Evolutionary conservation across 176 grass and related monocot genomes (phyloP), one percentile per base, ranked within the genome.

Genomic region (Microstegium vimineum): DNA sequence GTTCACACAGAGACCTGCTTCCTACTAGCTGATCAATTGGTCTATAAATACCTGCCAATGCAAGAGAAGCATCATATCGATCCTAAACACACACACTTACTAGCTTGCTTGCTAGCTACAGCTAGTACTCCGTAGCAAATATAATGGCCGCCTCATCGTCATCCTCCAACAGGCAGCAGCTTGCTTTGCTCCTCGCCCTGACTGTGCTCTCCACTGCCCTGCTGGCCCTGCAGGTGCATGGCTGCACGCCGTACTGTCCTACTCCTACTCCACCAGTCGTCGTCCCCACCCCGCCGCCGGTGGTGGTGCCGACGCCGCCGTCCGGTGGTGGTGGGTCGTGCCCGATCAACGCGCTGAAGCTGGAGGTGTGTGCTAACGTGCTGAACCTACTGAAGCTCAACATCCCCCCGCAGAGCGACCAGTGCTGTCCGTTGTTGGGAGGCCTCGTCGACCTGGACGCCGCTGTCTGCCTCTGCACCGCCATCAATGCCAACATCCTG

Each of bases 381-480:
- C 15, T 33, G 11, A 34, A 34, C 62, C 62, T 34, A 4, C 15
- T 65, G 30, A 65, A 65, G 30, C 62, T 34, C 6, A 34, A 18
- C 30, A 1, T 65, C 27, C 30, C 62, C 6, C 5, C 17, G 6
- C 18, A 20, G 27, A 65, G 62, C 31, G 36, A 92, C 76, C 0
- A 74, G 63, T 66, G 91, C 80, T 89, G 90, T 36, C 79, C 78
- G 63, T 31, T 89, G 69, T 69, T 89, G 38, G 0, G 34, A 0
- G 37, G 81, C 0, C 87, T 89, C 25, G 77, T 86, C 42, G 51
- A 68, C 42, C 14, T 75, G 1, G 87, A 85, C 25, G 51, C 78
- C 33, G 61, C 87, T 46, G 17, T 78, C 5, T 71, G 79, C 49
- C 87, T 83, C 47, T 80, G 69, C 83, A 75, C 87, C 11, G 68